These are phyloP conservation scores for Jatropha multifida DNA, from an alignment of 441 rosid genomes.

Conservation along the genomic window DNA sequence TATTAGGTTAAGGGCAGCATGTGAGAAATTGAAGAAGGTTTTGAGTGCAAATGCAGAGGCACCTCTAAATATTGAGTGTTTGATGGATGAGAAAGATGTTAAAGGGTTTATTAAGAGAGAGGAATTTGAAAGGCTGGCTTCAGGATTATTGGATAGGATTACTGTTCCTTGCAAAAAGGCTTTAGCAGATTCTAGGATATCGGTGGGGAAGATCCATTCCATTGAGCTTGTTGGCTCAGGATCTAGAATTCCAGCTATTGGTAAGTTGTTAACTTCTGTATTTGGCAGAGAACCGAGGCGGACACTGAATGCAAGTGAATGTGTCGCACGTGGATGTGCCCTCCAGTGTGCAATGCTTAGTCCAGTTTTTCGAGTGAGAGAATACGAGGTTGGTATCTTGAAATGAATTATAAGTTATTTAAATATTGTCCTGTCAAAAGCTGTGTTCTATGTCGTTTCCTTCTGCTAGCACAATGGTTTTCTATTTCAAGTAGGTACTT, in stretches of 20 bases:
- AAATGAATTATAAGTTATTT: neutral
- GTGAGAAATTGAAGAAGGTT: conserved; percentile 95
- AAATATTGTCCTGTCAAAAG: neutral
- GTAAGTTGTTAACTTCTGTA: conserved; percentile 39
- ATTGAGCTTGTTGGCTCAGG: conserved; percentile 67
- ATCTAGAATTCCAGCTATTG: conserved; percentile 56
- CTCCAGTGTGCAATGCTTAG: conserved; percentile 70
- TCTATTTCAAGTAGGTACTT: neutral
- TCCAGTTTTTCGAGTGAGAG: conserved; percentile 56
- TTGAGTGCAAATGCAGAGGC: conserved; percentile 97
- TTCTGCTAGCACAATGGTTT: neutral
- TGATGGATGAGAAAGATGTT: conserved; percentile 98
- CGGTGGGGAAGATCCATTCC: conserved; percentile 40
- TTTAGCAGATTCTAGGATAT: conserved; percentile 44
- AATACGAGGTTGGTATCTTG: conserved; percentile 47
- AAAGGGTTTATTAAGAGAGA: conserved; percentile 88
- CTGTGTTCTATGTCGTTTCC: neutral
- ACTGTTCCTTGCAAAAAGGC: conserved; percentile 49
- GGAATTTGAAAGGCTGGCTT: conserved; percentile 62
- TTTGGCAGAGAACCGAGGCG: conserved; percentile 55
- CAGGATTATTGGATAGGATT: conserved; percentile 43
- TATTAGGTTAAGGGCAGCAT: conserved; percentile 73
- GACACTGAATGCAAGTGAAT: conserved; percentile 60
- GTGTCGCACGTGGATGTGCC: conserved; percentile 68
- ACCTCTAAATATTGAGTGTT: conserved; percentile 79